A percentile compares a stretch with the other conserved stretches of the same genome.
phyloP scores from a whole-genome alignment of 805 yeast species.

The Candida chilensis region DNA sequence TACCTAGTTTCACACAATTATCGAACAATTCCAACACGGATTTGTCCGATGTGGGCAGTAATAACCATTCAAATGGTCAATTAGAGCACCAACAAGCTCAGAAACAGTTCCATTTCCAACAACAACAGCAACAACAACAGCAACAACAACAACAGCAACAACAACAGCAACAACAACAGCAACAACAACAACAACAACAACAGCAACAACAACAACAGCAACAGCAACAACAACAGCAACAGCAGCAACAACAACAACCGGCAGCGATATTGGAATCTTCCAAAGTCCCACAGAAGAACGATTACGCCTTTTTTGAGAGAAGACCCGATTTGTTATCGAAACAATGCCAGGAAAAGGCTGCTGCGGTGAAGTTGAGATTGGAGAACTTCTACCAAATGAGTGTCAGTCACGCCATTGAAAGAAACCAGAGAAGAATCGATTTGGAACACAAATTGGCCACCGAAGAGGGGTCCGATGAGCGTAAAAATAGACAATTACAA shows the following conservation, averaged over 20 bases:
- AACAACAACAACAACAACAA: slow-evolving; percentile 5
- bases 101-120: slow-evolving; percentile 6
- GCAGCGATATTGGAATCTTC: too few species aligned
- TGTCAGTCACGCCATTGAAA: slow-evolving; percentile 86
- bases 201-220: slow-evolving; percentile 5
- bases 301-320: slow-evolving; percentile 68
- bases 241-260: slow-evolving; percentile 7
- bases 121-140: slow-evolving; percentile 7
- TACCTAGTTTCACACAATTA: slow-evolving; percentile 9
- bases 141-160: slow-evolving; percentile 7
- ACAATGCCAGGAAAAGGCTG: slow-evolving; percentile 71
- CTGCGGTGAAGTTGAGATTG: slow-evolving; percentile 71
- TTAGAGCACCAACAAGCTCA: slow-evolving; percentile 5
- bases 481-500: slow-evolving; percentile 73
- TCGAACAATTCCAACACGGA: slow-evolving; percentile 17
- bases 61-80: slow-evolving; percentile 3
- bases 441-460: slow-evolving; percentile 63
- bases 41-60: slow-evolving; percentile 6
- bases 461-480: slow-evolving; percentile 77
- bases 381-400: slow-evolving; percentile 83
- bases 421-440: slow-evolving; percentile 86
- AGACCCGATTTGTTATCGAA: slow-evolving; percentile 76
- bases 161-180: slow-evolving; percentile 6
- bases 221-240: slow-evolving; percentile 5
- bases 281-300: slow-evolving; percentile 12